Evolutionary conservation across 192 early-diverging fungal species (phyloP).

Genomic region (Neocallimastix lanati): DNA sequence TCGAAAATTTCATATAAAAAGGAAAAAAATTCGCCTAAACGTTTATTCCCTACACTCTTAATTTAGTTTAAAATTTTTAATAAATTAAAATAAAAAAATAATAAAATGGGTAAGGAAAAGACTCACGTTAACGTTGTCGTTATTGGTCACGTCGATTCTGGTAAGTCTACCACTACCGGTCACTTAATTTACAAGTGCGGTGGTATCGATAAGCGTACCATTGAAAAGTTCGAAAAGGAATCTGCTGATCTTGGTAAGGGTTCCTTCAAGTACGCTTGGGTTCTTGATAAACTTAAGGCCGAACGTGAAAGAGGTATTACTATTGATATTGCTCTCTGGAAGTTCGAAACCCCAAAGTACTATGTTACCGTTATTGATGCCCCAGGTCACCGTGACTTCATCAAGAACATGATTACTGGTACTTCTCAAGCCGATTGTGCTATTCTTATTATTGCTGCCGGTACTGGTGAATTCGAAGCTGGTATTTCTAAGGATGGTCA

Average conservation of each 20-base stretch:
- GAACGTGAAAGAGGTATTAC: conserved; percentile 99
- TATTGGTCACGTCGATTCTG: too few relatives aligned
- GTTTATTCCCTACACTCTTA: neutral
- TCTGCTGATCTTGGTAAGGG: conserved; percentile 87
- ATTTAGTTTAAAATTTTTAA: neutral
- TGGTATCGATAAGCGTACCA: neutral
- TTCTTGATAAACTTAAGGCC: conserved; percentile 96
- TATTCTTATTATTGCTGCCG: neutral
- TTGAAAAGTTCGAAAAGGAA: neutral
- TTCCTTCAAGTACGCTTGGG: conserved; percentile 99
- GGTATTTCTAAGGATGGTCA: neutral
- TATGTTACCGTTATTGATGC: conserved; percentile 18
- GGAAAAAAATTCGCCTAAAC: neutral
- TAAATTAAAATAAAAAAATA: neutral
- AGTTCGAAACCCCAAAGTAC: neutral
- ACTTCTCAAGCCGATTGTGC: conserved; percentile 47
- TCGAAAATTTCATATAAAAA: neutral
- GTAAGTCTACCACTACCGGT: neutral
- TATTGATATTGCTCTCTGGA: conserved; percentile 79
- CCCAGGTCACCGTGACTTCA: conserved; percentile 98
- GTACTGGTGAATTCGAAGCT: neutral
- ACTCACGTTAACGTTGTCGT: too few relatives aligned
- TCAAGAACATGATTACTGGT: conserved; percentile 98
- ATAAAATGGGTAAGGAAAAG: conserved; percentile 53
- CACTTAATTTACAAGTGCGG: neutral